Evolutionary conservation across 768 basidiomycete genomes (phyloP).

Genomic region (Boletus insuetus): DNA sequence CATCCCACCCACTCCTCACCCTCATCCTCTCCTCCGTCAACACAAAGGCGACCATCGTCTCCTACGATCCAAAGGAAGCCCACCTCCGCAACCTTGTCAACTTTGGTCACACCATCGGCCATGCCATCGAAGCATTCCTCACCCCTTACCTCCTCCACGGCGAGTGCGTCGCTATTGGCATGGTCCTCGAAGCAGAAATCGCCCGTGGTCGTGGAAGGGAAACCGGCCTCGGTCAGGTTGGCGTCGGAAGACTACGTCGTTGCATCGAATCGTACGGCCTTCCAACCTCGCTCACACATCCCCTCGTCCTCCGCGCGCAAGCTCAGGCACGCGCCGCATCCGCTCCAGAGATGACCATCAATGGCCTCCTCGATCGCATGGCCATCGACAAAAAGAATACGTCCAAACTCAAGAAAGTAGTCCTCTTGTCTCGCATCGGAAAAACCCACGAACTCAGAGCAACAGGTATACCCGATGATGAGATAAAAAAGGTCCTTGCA

Average conservation of each 20-base stretch:
- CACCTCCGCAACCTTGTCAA: constrained; percentile 98
- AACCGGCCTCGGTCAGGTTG: constrained; percentile 78
- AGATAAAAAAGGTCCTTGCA: constrained; percentile 79
- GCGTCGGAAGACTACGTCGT: constrained; percentile 83
- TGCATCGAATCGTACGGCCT: constrained; percentile 90
- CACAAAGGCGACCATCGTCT: constrained; percentile 96
- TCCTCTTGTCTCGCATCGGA: constrained; percentile 87
- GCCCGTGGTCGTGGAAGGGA: constrained; percentile 72
- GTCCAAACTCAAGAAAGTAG: constrained; percentile 81
- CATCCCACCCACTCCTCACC: constrained; percentile 83
- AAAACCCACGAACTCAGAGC: constrained; percentile 91
- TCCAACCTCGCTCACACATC: constrained; percentile 77
- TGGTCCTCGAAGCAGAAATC: constrained; percentile 95
- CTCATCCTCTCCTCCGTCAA: constrained; percentile 92
- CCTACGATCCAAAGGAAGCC: constrained; percentile 94
- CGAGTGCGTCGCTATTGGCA: constrained; percentile 93
- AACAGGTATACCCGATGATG: constrained; percentile 74
- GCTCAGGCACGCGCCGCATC: constrained; percentile 19
- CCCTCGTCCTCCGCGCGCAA: constrained; percentile 51
- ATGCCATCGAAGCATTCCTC: constrained; percentile 95
- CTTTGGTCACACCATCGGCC: constrained; percentile 97
- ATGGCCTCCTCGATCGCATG: constrained; percentile 90
- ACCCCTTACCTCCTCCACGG: constrained; percentile 94
- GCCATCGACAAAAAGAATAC: constrained; percentile 98
- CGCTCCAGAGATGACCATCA: constrained; percentile 48